These are phyloP conservation scores for Trichoderma guizhouense DNA, from an alignment of 2,329 filamentous ascomycete species.

Conservation along the genomic window DNA sequence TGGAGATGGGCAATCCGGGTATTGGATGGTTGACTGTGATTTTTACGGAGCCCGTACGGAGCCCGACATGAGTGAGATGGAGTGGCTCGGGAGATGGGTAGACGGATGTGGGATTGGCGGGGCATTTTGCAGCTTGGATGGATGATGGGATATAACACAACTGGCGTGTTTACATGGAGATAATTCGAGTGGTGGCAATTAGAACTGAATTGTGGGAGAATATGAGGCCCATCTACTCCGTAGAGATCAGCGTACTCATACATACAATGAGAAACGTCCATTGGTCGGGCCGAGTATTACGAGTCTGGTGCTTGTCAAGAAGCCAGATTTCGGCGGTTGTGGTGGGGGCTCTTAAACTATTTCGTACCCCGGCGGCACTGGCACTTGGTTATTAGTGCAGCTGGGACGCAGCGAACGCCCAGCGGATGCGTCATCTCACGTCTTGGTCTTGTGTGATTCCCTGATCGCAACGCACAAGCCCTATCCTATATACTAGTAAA, in stretches of 20 bases:
- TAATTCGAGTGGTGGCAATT: not conserved
- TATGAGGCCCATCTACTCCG: not conserved
- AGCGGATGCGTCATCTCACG: slow-evolving; percentile 13
- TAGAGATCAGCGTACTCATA: not conserved
- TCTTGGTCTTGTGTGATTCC: not conserved
- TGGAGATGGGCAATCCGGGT: not conserved
- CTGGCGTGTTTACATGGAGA: not conserved
- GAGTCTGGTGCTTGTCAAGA: not conserved
- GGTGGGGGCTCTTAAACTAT: not conserved
- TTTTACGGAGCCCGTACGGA: not conserved
- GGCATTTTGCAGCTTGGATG: not conserved
- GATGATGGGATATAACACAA: not conserved
- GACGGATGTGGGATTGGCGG: not conserved
- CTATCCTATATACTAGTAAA: not conserved
- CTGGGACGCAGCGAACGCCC: not conserved
- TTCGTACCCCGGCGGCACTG: not conserved
- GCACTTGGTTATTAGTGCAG: slow-evolving; percentile 1
- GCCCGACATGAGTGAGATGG: not conserved
- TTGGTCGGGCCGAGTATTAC: not conserved
- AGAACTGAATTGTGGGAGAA: not conserved
- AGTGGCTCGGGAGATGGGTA: not conserved
- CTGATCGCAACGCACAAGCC: not conserved
- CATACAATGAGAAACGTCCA: not conserved
- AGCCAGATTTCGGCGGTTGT: not conserved
- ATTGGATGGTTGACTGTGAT: not conserved